Evolutionary conservation across 805 yeast species (phyloP).

Genomic region (Lachancea mirantina): DNA sequence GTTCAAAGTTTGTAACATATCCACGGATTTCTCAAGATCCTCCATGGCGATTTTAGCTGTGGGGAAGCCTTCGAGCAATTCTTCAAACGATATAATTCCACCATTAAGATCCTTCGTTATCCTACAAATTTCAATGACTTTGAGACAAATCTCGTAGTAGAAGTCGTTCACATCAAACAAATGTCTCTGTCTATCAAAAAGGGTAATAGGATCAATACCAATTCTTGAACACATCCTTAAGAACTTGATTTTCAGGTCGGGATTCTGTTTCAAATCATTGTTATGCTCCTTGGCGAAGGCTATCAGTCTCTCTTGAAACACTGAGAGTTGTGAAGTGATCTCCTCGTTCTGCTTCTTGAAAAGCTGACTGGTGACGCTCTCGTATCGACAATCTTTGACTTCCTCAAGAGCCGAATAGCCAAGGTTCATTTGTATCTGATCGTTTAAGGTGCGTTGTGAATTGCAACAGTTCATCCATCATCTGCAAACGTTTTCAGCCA

Average conservation of each 20-base stretch:
- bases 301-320: conserved; percentile 71
- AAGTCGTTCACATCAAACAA: conserved; percentile 40
- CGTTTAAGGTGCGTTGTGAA: not conserved
- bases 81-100: conserved; percentile 63
- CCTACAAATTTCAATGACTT: conserved; percentile 69
- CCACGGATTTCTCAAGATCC: conserved; percentile 54
- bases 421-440: conserved; percentile 20
- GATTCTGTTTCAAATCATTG: conserved; percentile 54
- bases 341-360: conserved; percentile 50
- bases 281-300: conserved; percentile 69
- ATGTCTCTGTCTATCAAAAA: conserved; percentile 31
- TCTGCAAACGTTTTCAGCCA: no score
- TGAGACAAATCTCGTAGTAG: conserved; percentile 60
- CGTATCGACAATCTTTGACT: conserved; percentile 10
- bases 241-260: conserved; percentile 62
- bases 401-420: conserved; percentile 43
- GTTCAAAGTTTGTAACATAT: conserved; percentile 50
- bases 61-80: conserved; percentile 33
- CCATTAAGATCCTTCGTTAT: conserved; percentile 69
- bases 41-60: conserved; percentile 32
- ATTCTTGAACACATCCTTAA: conserved; percentile 68
- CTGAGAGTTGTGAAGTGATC: conserved; percentile 61
- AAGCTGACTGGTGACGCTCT: conserved; percentile 15
- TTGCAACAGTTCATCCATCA: no score
- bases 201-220: conserved; percentile 71